Evolutionary conservation across 345 rosid species (phyloP).

Genomic region (Lumnitzera littorea): DNA sequence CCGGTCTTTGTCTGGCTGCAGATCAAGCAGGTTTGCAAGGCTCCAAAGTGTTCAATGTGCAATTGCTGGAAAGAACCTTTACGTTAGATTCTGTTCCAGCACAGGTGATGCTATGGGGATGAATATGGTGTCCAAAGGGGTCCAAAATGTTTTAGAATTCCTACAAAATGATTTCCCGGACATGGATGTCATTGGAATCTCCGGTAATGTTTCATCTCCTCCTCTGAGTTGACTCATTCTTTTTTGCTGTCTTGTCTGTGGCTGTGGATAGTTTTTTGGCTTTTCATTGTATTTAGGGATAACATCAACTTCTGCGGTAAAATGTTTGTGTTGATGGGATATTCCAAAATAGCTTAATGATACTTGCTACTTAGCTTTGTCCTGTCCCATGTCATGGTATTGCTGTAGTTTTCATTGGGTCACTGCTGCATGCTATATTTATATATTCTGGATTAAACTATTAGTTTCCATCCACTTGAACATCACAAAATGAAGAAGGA

Average conservation of each 20-base stretch:
- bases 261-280: too few relatives aligned
- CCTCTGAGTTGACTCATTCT: too few relatives aligned
- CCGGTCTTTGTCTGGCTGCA: constrained; percentile 19
- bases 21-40: constrained; percentile 75
- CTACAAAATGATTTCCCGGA: constrained; percentile 74
- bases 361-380: background rate
- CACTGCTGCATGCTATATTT: background rate
- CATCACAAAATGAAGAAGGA: too few relatives aligned
- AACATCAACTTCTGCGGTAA: too few relatives aligned
- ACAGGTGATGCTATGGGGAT: constrained; percentile 98
- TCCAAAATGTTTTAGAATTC: constrained; percentile 77
- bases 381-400: background rate
- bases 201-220: constrained; percentile 33
- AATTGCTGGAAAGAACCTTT: constrained; percentile 84
- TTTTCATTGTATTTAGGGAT: too few relatives aligned
- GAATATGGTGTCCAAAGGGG: constrained; percentile 97
- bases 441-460: background rate
- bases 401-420: background rate
- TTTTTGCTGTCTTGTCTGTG: too few relatives aligned
- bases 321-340: too few relatives aligned
- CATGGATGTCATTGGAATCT: constrained; percentile 77
- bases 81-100: constrained; percentile 62
- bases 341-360: background rate
- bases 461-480: background rate
- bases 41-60: constrained; percentile 53